Percentiles rank a stretch among this genome's conserved stretches.
phyloP scores from a whole-genome alignment of 192 early-diverging fungal genomes.

The Coemansia sp. region DNA sequence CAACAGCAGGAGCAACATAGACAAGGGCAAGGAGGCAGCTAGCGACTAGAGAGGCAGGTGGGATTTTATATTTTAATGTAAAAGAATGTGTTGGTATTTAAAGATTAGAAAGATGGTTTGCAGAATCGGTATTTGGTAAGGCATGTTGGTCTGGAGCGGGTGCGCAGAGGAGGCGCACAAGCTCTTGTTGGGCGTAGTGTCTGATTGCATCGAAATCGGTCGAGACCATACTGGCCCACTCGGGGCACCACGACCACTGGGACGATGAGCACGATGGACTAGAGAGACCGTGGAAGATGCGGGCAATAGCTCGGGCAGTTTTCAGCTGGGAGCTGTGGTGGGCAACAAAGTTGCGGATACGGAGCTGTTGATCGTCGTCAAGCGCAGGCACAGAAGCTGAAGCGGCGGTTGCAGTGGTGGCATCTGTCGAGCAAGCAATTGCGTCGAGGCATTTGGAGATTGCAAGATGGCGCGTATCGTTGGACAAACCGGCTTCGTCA shows the following conservation, averaged over 20 bases:
- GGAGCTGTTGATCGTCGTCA: background rate
- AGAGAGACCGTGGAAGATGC: constrained; percentile 43
- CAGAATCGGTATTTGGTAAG: too few relatives aligned
- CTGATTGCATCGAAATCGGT: constrained; percentile 34
- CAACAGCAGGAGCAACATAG: background rate
- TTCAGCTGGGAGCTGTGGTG: constrained; percentile 24
- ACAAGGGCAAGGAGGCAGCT: constrained; percentile 26
- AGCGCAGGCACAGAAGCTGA: background rate
- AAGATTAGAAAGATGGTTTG: too few relatives aligned
- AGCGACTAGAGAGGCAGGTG: background rate
- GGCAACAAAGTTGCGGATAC: constrained; percentile 23
- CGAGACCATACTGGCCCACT: constrained; percentile 39
- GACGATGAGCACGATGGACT: constrained; percentile 33
- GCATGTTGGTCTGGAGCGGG: background rate
- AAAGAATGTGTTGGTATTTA: too few relatives aligned
- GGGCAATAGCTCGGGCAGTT: constrained; percentile 39
- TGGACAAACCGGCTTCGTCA: too few relatives aligned
- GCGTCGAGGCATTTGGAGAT: background rate
- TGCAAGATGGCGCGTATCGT: too few relatives aligned
- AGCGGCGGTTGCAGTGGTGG: too few relatives aligned
- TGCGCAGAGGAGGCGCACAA: constrained; percentile 24
- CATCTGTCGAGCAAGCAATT: background rate
- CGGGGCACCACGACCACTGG: constrained; percentile 44
- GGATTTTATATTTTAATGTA: too few relatives aligned
- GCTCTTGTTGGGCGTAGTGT: constrained; percentile 38